Evolutionary conservation across 768 basidiomycete genomes (phyloP).

Genomic region (Gymnopilus dilepis): DNA sequence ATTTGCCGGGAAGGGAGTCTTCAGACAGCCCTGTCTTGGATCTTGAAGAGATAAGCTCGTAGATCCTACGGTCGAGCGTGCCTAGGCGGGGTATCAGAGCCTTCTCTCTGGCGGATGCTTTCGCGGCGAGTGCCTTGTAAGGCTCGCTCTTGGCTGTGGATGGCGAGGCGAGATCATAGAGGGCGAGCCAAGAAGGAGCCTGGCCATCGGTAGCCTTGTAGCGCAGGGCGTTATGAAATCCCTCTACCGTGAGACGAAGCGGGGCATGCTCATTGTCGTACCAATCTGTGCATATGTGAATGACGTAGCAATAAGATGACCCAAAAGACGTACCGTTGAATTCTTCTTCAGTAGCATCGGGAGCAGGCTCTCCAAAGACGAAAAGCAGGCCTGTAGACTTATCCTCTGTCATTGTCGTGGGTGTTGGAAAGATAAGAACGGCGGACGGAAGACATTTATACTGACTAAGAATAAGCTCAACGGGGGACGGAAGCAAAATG

Average conservation of each 20-base stretch:
- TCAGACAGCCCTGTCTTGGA: conserved; percentile 16
- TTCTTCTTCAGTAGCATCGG: conserved; percentile 33
- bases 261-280: conserved; percentile 42
- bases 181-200: conserved; percentile 27
- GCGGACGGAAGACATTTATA: conserved; percentile 5
- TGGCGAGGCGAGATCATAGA: conserved; percentile 36
- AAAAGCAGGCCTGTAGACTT: conserved; percentile 40
- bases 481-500: conserved; percentile 4
- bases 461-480: conserved; percentile 9
- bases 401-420: conserved; percentile 20
- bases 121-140: conserved; percentile 31
- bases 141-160: conserved; percentile 25
- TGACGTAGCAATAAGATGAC: neutral
- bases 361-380: conserved; percentile 34
- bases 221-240: conserved; percentile 34
- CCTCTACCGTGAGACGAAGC: conserved; percentile 35
- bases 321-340: conserved; percentile 34
- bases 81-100: conserved; percentile 29
- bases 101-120: conserved; percentile 33
- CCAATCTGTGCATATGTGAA: conserved; percentile 32
- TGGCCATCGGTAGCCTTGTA: conserved; percentile 37
- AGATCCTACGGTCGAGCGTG: conserved; percentile 32
- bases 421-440: neutral
- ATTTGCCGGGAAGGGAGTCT: conserved; percentile 26
- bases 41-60: conserved; percentile 25